These are phyloP conservation scores for Pichia sp. DNA, from an alignment of 1,139 yeast genomes.

Conservation along the genomic window DNA sequence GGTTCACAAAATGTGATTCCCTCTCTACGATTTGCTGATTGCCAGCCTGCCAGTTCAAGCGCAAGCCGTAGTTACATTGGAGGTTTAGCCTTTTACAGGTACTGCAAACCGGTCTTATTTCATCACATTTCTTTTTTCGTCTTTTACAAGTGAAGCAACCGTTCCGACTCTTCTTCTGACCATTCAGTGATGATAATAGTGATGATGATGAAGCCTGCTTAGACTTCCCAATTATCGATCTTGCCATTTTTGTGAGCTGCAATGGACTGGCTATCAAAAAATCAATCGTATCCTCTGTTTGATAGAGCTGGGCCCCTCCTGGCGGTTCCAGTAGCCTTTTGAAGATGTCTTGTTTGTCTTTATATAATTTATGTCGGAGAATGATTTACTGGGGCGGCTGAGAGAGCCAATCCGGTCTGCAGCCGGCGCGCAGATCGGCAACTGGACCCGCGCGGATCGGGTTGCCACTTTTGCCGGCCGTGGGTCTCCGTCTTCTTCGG, in stretches of 20 bases:
- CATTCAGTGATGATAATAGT: background rate
- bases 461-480: background rate
- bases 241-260: background rate
- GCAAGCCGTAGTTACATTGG: conserved; percentile 13
- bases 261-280: no score
- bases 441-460: conserved; percentile 11
- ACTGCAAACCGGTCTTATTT: conserved; percentile 22
- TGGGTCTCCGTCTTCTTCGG: background rate
- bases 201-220: background rate
- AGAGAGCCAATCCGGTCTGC: no score
- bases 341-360: no score
- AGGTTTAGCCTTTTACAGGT: conserved; percentile 15
- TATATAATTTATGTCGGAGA: no score
- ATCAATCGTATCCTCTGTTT: no score
- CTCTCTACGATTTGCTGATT: conserved; percentile 1
- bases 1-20: background rate
- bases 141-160: conserved; percentile 24
- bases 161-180: conserved; percentile 6
- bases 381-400: background rate
- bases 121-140: conserved; percentile 26
- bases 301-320: no score
- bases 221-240: background rate
- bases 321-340: no score
- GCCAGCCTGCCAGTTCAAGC: conserved; percentile 1
- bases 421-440: background rate